Evolutionary conservation across 768 basidiomycete species (phyloP).

Genomic region (Antrodiella citrinella): DNA sequence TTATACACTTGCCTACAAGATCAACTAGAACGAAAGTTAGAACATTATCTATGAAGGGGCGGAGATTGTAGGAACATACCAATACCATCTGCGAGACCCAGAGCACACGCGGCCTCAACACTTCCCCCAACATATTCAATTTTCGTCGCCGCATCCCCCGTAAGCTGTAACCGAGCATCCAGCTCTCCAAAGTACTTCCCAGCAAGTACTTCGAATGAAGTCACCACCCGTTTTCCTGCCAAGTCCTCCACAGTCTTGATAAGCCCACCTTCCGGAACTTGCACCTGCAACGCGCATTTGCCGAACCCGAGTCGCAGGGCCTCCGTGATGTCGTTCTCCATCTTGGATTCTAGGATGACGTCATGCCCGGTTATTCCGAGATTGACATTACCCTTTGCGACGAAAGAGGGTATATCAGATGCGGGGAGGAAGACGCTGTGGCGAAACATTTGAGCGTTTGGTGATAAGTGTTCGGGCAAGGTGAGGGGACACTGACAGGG

Average conservation of each 20-base stretch:
- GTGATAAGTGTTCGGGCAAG: not conserved
- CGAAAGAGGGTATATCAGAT: slow-evolving; percentile 95
- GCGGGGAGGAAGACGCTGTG: slow-evolving; percentile 92
- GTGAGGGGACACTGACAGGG: slow-evolving; percentile 53
- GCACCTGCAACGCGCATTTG: slow-evolving; percentile 83
- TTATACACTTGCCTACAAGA: slow-evolving; percentile 66
- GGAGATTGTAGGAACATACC: slow-evolving; percentile 39
- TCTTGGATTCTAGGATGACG: slow-evolving; percentile 85
- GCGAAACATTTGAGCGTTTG: not conserved
- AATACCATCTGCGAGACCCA: slow-evolving; percentile 95
- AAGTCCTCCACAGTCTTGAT: slow-evolving; percentile 72
- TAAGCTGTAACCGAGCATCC: slow-evolving; percentile 46
- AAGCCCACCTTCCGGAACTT: slow-evolving; percentile 73
- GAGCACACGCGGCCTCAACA: slow-evolving; percentile 94
- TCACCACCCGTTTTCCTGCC: slow-evolving; percentile 88
- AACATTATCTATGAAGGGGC: not conserved
- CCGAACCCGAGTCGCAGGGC: slow-evolving; percentile 84
- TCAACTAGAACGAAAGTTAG: slow-evolving; percentile 53
- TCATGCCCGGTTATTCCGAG: slow-evolving; percentile 98
- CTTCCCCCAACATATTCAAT: slow-evolving; percentile 97
- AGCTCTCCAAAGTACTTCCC: slow-evolving; percentile 66
- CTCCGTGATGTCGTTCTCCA: slow-evolving; percentile 72
- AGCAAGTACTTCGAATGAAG: slow-evolving; percentile 88
- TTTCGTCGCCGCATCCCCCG: slow-evolving; percentile 54
- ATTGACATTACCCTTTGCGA: slow-evolving; percentile 94